Base-by-base conservation (phyloP, 2,329 filamentous ascomycete species). In the Chrysoporthe deuterocubensis region DNA sequence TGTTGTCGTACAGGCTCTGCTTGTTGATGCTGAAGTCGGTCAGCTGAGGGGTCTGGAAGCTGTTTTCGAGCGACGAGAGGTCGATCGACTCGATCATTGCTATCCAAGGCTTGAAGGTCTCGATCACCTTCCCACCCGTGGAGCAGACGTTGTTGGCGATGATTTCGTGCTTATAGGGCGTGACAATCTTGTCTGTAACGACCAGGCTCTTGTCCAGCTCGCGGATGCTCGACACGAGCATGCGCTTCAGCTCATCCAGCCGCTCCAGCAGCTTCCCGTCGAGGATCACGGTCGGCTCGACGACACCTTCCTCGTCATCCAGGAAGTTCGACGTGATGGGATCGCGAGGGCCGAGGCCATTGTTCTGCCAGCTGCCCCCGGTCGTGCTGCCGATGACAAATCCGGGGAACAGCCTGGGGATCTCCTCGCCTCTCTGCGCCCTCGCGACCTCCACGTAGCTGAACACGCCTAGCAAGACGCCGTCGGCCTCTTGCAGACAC, bases 401-500 rank as follows among this genome's bases (percentile, higher is more conserved):
- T 0, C 96, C 96, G 21, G 96, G 96, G 66, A 96, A 91, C 2
- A 98, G 84, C n/a, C 96, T 90, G 18, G 93, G 93, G 65, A 98
- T 96, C 52, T 96, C 92, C 76, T 97, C 95, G 67, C 95, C 95
- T 67, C 94, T 87, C 78, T 98, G 96, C 77, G 97, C 93, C 73
- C 93, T 89, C 18, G 96, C 96, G 59, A 98, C 92, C 76, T 98
- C 95, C 46, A 98, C 95, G 78, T 97, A 99, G 76, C 93, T 96
- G 78, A 94, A 97, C 6, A 99, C 95, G 5, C 95, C 95, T 65
- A 96, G 87, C 67, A 98, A 85, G 32, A 99, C 94, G 60, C 96
- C 96, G 71, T 99, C 96, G n/a, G 96, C 96, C 81, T 99, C 96
- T 77, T 96, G 93, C 72, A 98, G 81, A 75, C 96, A 99, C 78